Conservation (phyloP, 1,284 basidiomycete species). For the Golubevia sp. region DNA sequence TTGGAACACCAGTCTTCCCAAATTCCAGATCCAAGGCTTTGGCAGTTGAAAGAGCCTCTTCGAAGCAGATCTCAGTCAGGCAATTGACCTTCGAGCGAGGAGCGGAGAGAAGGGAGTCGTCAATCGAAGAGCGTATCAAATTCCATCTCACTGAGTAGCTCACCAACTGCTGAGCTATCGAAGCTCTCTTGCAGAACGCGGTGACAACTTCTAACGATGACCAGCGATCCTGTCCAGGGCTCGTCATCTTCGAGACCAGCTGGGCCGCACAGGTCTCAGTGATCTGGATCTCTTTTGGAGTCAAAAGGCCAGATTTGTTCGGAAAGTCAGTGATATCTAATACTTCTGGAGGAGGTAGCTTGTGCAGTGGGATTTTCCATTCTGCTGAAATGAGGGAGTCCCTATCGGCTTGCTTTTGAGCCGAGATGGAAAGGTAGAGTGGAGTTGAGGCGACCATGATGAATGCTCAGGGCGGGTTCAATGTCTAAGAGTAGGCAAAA, state of each 20-base stretch:
- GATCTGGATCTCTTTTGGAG: slow-evolving; percentile 17
- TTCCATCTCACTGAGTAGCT: neutral
- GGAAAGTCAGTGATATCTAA: slow-evolving; percentile 10
- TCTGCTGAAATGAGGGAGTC: neutral
- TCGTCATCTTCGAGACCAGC: slow-evolving; percentile 4
- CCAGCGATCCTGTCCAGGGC: slow-evolving; percentile 14
- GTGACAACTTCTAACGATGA: slow-evolving; percentile 18
- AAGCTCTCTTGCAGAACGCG: slow-evolving; percentile 34
- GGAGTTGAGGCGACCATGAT: no score
- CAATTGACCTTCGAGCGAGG: neutral
- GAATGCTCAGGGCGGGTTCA: no score
- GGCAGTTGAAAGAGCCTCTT: slow-evolving; percentile 26
- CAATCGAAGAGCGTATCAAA: neutral
- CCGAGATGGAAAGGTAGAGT: no score
- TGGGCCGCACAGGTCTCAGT: slow-evolving; percentile 15
- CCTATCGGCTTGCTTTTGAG: neutral
- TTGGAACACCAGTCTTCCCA: slow-evolving; percentile 24
- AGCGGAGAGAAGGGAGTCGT: no score
- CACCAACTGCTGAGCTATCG: slow-evolving; percentile 30
- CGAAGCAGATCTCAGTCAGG: slow-evolving; percentile 18
- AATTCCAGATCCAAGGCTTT: slow-evolving; percentile 35
- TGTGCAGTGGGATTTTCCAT: neutral
- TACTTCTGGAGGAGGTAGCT: neutral
- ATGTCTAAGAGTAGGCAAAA: no score
- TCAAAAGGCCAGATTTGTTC: slow-evolving; percentile 17